phyloP scores from a whole-genome alignment of 1,139 yeast genomes.

The Lodderomyces elongisporus region DNA sequence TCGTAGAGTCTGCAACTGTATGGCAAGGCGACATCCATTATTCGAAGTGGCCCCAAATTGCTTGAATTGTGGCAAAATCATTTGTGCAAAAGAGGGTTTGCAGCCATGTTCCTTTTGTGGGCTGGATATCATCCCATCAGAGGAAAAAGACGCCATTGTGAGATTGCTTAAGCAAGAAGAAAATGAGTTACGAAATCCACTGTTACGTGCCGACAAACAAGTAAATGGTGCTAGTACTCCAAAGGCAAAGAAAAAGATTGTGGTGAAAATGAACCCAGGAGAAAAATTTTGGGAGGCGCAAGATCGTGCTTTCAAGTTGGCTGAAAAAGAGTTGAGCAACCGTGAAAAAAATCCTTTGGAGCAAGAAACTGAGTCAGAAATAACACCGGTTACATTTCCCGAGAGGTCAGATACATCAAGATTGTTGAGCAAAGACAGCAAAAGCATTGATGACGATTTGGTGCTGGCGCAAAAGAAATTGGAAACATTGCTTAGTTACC shows the following conservation, averaged over 20 bases:
- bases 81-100: constrained; percentile 84
- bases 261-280: constrained; percentile 51
- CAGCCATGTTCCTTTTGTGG: constrained; percentile 89
- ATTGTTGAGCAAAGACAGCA: background rate
- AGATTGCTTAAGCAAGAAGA: constrained; percentile 48
- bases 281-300: constrained; percentile 67
- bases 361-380: constrained; percentile 22
- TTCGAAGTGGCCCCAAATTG: constrained; percentile 93
- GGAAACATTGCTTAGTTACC: constrained; percentile 70
- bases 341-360: constrained; percentile 29
- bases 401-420: no score
- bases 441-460: constrained; percentile 47
- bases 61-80: constrained; percentile 87
- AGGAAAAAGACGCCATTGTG: constrained; percentile 59
- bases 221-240: constrained; percentile 11
- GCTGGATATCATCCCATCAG: constrained; percentile 51
- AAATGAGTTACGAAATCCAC: constrained; percentile 9
- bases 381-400: constrained; percentile 10
- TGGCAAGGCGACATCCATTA: constrained; percentile 80
- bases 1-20: constrained; percentile 63
- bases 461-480: constrained; percentile 66
- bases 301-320: constrained; percentile 53
- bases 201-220: constrained; percentile 11
- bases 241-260: constrained; percentile 33
- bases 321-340: constrained; percentile 36